Evolutionary conservation across 2,329 filamentous ascomycete genomes (phyloP).

Genomic region (Alternaria panax): DNA sequence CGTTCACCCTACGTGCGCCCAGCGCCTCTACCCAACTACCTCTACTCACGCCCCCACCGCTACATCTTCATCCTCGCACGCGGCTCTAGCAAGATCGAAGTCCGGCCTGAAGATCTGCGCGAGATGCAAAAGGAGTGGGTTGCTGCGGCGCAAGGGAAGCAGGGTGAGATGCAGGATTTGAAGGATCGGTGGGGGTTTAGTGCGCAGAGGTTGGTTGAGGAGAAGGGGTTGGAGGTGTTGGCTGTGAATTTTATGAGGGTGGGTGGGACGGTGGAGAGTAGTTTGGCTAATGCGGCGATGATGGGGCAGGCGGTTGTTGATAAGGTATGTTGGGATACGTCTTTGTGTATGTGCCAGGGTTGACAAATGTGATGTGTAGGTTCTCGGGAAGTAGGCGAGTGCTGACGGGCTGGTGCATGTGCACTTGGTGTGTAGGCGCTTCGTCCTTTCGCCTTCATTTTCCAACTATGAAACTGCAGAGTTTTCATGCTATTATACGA

Average conservation of each 20-base stretch:
- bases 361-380: constrained; percentile 34
- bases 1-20: constrained; percentile 30
- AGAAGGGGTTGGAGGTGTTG: constrained; percentile 27
- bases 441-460: too few relatives aligned
- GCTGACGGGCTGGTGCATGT: constrained; percentile 20
- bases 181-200: constrained; percentile 35
- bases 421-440: neutral
- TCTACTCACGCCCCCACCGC: constrained; percentile 24
- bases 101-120: constrained; percentile 25
- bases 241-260: constrained; percentile 29
- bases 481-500: too few relatives aligned
- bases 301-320: constrained; percentile 26
- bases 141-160: constrained; percentile 25
- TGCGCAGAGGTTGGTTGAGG: constrained; percentile 26
- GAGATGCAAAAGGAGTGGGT: constrained; percentile 27
- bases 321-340: constrained; percentile 17
- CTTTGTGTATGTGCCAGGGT: fast-evolving
- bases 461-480: neutral
- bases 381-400: constrained; percentile 48
- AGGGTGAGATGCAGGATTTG: constrained; percentile 28
- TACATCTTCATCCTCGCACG: constrained; percentile 31
- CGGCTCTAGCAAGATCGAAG: constrained; percentile 3
- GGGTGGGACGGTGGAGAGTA: constrained; percentile 26
- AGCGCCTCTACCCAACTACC: constrained; percentile 28
- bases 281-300: constrained; percentile 21